A percentile compares a stretch with the other conserved stretches of the same genome.
These are phyloP conservation scores for Crithidia bombi DNA, from an alignment of 208 protist genomes.

Conservation along the genomic window DNA sequence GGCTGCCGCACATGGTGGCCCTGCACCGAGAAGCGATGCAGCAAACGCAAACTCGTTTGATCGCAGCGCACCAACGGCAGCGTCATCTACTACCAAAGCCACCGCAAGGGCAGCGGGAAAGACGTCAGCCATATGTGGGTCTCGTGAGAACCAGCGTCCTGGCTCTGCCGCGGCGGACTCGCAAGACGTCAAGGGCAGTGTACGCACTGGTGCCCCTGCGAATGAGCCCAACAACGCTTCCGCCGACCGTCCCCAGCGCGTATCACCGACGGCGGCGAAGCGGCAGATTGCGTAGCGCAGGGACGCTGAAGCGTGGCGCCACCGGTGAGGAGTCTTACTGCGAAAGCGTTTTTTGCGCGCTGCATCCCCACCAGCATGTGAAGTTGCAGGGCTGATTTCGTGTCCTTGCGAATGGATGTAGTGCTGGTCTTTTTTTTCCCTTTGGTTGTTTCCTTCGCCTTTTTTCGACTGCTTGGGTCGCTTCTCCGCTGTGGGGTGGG, in stretches of 20 bases:
- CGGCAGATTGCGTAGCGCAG: not conserved
- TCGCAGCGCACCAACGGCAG: not conserved
- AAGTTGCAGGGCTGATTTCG: too few relatives aligned
- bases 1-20: not conserved
- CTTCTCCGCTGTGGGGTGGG: too few relatives aligned
- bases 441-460: not conserved
- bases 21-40: not conserved
- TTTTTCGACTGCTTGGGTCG: not conserved
- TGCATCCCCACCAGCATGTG: too few relatives aligned
- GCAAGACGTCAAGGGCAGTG: not conserved
- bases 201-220: not conserved
- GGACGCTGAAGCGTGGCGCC: too few relatives aligned
- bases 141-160: not conserved
- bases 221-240: not conserved
- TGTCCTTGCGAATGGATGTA: not conserved
- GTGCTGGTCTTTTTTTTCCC: not conserved
- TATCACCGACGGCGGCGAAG: not conserved
- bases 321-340: too few relatives aligned
- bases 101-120: not conserved
- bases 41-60: not conserved
- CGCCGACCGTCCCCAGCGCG: constrained; percentile 9
- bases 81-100: not conserved
- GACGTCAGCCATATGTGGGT: not conserved
- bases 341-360: too few relatives aligned
- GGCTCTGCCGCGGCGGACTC: not conserved